Base-by-base conservation (phyloP, 2,329 filamentous ascomycete genomes). In the Hymenoscyphus scutula region DNA sequence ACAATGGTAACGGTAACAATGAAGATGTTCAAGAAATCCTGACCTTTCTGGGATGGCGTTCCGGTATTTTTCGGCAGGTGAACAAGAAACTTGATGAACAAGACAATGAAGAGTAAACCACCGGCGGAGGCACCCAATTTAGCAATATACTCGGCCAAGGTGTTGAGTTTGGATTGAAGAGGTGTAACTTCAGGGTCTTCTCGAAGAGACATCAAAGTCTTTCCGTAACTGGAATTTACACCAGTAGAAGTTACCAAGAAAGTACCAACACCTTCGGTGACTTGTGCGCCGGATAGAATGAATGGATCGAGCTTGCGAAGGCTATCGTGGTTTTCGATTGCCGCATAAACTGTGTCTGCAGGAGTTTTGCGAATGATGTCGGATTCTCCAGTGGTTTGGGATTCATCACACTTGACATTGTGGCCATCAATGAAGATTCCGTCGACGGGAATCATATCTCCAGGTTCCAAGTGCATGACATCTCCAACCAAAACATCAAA, bases 161-260 rank as follows among this genome's bases (percentile, higher is more conserved):
- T 81, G 67, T 92, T 92, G 63, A 94, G 79, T 75, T 92, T 93
- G 2, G 84, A 87, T 74, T 94, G 91, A 7, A 94, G 76, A 3
- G 90, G 91, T 1, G 90, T 94, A 27, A 90, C 89, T 72, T 93
- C 87, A 62, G 87, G 86, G 65, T 91, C 88, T 68, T 91, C 89
- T 65, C 89, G 86, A 11, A 94, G 77, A 41, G 89, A 90, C 83
- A 93, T 89, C 78, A 93, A 83, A 2, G 87, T 92, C 70, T 90
- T 90, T 61, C 90, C 90, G 70, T 90, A 87, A 34, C 84, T 89
- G 0, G 89, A 91, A 74, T 93, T 83, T 38, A 89, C 81, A 66
- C 90, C 90, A 19, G 88, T 86, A 4, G 89, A 84, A 1, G 89
- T 91, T 60, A 92, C 89, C 60, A 94, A 74, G 74, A 91, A 93